phyloP scores from a whole-genome alignment of 225 moss, liverwort and hornwort species.

The Sphagnum tenellum region DNA sequence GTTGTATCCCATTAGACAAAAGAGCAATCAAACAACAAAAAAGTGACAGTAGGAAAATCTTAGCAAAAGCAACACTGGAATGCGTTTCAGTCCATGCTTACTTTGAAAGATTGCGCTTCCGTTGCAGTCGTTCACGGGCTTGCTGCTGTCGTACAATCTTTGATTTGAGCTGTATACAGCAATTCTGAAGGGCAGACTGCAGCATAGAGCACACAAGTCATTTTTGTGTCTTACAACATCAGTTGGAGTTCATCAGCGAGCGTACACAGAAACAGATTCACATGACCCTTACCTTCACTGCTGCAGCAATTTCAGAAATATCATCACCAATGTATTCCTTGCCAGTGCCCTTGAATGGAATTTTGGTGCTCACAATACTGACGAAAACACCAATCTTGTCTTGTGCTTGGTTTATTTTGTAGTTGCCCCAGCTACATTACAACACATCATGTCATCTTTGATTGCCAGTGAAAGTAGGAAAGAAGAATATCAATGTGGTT shows the following conservation, averaged over 20 bases:
- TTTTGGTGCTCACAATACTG: constrained; percentile 96
- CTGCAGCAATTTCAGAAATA: constrained; percentile 78
- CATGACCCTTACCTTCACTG: constrained; percentile 58
- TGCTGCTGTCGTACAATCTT: constrained; percentile 92
- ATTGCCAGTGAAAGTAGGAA: too few relatives aligned
- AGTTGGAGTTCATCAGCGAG: too few relatives aligned
- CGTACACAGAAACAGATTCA: too few relatives aligned
- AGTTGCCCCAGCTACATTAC: constrained; percentile 71
- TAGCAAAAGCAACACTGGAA: background rate
- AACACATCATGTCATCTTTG: too few relatives aligned
- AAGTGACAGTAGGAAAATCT: too few relatives aligned
- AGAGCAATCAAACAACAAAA: too few relatives aligned
- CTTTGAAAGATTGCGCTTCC: constrained; percentile 94
- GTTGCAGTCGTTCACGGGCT: constrained; percentile 84
- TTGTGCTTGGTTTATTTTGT: constrained; percentile 94
- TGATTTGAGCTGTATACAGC: constrained; percentile 90
- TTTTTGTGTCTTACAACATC: too few relatives aligned
- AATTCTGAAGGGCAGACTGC: constrained; percentile 89
- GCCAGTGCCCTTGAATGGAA: constrained; percentile 97
- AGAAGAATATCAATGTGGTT: too few relatives aligned
- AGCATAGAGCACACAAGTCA: background rate
- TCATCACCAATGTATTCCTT: constrained; percentile 99
- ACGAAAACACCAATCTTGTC: constrained; percentile 97
- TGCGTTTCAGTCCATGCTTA: constrained; percentile 10
- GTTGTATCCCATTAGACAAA: too few relatives aligned